Conservation (phyloP, 768 basidiomycete species). For the Mycena indigotica region DNA sequence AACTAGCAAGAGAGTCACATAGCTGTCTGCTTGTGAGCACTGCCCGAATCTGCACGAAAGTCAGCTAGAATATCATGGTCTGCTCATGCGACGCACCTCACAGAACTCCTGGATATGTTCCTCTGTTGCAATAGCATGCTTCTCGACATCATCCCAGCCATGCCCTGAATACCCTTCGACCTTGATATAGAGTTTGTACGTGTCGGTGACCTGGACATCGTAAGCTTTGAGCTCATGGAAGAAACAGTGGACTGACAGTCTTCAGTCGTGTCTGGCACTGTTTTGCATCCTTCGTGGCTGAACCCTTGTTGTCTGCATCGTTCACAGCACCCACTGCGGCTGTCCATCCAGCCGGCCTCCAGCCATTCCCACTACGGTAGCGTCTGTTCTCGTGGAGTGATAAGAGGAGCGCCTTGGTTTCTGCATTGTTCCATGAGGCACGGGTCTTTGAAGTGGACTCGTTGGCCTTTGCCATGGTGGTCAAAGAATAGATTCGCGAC, state of each 20-base stretch:
- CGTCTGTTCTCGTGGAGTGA: background rate
- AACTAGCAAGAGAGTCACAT: too few species aligned
- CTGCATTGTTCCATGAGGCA: background rate
- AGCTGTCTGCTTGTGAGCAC: too few species aligned
- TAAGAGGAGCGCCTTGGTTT: background rate
- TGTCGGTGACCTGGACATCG: background rate
- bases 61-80: too few species aligned
- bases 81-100: background rate
- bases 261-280: background rate
- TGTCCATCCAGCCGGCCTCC: background rate
- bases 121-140: background rate
- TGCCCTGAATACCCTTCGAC: background rate
- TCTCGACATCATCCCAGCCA: background rate
- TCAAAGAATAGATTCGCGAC: background rate
- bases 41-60: too few species aligned
- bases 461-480: background rate
- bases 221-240: background rate
- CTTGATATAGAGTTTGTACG: background rate
- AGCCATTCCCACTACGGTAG: conserved; percentile 2
- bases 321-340: background rate
- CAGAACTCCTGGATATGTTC: background rate
- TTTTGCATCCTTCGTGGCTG: background rate
- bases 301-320: background rate
- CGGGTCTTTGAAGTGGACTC: background rate
- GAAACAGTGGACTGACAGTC: background rate